These are phyloP conservation scores for Aspergillus proliferans DNA, from an alignment of 2,329 filamentous ascomycete species.

Conservation along the genomic window DNA sequence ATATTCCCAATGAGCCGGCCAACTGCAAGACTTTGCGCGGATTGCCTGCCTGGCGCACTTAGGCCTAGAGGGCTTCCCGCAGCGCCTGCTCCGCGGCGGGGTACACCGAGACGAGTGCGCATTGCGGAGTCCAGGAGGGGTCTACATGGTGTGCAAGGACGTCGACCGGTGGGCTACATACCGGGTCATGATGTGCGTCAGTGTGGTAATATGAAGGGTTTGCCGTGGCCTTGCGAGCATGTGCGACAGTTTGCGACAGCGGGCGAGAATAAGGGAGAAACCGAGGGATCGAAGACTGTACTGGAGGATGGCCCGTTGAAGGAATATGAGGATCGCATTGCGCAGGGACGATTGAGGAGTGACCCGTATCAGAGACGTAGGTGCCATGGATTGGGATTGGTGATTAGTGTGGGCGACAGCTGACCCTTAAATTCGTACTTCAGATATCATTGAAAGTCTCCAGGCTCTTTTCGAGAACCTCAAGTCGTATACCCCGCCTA, in stretches of 20 bases:
- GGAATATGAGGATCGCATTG: conserved; percentile 81
- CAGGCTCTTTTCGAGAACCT: conserved; percentile 86
- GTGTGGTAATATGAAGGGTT: background rate
- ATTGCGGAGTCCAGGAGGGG: conserved; percentile 12
- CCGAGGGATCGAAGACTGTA: background rate
- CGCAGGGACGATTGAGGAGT: conserved; percentile 66
- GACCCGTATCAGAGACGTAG: conserved; percentile 85
- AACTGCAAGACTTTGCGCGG: conserved; percentile 24
- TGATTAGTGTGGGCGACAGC: background rate
- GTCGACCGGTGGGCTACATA: conserved; percentile 1
- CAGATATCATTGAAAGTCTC: conserved; percentile 80
- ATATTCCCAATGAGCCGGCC: conserved; percentile 22
- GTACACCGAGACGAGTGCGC: conserved; percentile 8
- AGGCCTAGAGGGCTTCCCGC: conserved; percentile 3
- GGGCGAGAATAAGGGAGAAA: background rate
- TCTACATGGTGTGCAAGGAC: conserved; percentile 8
- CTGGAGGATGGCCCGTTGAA: conserved; percentile 61
- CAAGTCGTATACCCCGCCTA: conserved; percentile 63
- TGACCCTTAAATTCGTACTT: background rate
- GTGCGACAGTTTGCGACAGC: conserved; percentile 14
- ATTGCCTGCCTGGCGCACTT: conserved; percentile 22
- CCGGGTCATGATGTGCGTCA: background rate
- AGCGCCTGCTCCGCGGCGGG: background rate
- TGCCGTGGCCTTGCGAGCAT: background rate
- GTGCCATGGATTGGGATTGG: conserved; percentile 10